phyloP scores from a whole-genome alignment of 192 early-diverging fungal species.

The Coemansia sp. region DNA sequence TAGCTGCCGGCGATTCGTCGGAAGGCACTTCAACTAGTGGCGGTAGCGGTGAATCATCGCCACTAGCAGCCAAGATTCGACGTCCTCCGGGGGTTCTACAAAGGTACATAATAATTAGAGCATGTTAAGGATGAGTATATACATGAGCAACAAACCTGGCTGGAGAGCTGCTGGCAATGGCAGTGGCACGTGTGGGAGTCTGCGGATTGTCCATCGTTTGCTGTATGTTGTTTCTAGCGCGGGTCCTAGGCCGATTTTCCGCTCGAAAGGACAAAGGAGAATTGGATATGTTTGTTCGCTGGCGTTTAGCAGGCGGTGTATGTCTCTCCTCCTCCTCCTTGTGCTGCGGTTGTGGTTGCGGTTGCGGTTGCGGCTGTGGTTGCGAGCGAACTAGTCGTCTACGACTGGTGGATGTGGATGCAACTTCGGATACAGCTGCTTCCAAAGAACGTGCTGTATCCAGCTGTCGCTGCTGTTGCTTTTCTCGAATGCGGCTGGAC shows the following conservation, averaged over 20 bases:
- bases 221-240: not conserved
- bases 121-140: not conserved
- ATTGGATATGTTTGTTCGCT: conserved; percentile 8
- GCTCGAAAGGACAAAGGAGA: too few relatives aligned
- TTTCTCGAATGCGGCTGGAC: conserved; percentile 30
- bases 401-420: not conserved
- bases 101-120: not conserved
- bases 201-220: conserved; percentile 10
- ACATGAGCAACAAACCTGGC: conserved; percentile 8
- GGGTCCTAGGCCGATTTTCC: too few relatives aligned
- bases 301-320: conserved; percentile 13
- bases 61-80: not conserved
- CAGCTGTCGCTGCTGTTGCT: conserved; percentile 9
- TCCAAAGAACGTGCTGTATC: not conserved
- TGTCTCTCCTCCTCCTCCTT: not conserved
- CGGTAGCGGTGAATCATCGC: conserved; percentile 9
- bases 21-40: conserved; percentile 5
- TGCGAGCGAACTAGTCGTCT: not conserved
- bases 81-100: conserved; percentile 16
- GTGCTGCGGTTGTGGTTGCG: not conserved
- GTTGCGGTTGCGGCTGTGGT: not conserved
- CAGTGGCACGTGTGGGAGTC: not conserved
- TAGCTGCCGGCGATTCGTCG: not conserved
- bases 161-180: not conserved
- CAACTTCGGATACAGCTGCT: not conserved